Percentiles rank a stretch among this genome's conserved stretches.
Evolutionary conservation across 1,284 basidiomycete species (phyloP).

Genomic region (Coniophora puteana): DNA sequence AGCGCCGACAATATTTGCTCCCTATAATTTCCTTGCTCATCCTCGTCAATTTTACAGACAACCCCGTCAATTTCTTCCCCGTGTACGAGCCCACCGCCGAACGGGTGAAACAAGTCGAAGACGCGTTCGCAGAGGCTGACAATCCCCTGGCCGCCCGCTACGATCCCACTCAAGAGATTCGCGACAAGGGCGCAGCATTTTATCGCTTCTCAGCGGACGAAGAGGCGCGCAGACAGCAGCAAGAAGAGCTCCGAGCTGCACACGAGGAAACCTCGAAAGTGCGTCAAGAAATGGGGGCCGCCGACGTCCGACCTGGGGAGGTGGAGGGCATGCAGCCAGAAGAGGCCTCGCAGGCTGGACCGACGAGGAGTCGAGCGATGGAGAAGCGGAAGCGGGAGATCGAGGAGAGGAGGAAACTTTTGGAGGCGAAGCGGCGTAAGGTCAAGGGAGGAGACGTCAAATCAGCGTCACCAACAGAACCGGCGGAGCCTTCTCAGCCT

Average conservation of each 20-base stretch:
- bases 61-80: slow-evolving; percentile 79
- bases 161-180: slow-evolving; percentile 77
- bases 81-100: slow-evolving; percentile 83
- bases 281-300: slow-evolving; percentile 55
- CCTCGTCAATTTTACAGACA: slow-evolving; percentile 45
- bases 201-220: slow-evolving; percentile 88
- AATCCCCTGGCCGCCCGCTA: slow-evolving; percentile 78
- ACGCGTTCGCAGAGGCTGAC: slow-evolving; percentile 69
- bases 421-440: slow-evolving; percentile 83
- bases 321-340: slow-evolving; percentile 59
- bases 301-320: slow-evolving; percentile 58
- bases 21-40: no score
- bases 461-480: slow-evolving; percentile 1
- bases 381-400: slow-evolving; percentile 78
- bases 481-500: slow-evolving; percentile 5
- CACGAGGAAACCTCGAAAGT: slow-evolving; percentile 71
- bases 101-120: slow-evolving; percentile 71
- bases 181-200: slow-evolving; percentile 86
- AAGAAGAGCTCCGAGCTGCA: slow-evolving; percentile 69
- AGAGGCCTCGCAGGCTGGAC: slow-evolving; percentile 20
- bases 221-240: slow-evolving; percentile 66
- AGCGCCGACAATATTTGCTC: slow-evolving; percentile 29
- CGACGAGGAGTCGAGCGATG: slow-evolving; percentile 53
- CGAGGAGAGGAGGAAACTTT: slow-evolving; percentile 69
- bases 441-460: slow-evolving; percentile 26